phyloP scores from a whole-genome alignment of 2,329 filamentous ascomycete species.

The Fusarium guadeloupense region DNA sequence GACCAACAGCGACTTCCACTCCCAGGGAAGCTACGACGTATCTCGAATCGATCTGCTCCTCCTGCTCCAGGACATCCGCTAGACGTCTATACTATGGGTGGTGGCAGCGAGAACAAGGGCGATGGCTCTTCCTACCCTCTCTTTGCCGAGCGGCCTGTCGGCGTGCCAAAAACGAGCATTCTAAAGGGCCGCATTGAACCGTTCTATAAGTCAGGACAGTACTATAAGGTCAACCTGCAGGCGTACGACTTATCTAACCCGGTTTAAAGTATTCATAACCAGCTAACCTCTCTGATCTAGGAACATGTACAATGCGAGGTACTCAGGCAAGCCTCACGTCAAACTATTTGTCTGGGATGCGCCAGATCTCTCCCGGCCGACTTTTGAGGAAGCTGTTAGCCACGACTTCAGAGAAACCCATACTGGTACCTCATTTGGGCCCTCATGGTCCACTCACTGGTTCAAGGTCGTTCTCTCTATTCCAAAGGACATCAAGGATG shows the following conservation, averaged over 20 bases:
- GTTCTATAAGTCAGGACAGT: constrained; percentile 84
- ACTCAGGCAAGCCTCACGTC: constrained; percentile 77
- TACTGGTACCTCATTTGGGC: constrained; percentile 84
- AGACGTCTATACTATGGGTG: constrained; percentile 59
- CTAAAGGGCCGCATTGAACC: constrained; percentile 84
- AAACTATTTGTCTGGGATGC: constrained; percentile 88
- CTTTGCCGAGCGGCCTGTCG: constrained; percentile 64
- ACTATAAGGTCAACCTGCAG: constrained; percentile 76
- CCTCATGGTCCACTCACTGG: constrained; percentile 98
- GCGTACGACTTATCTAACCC: constrained; percentile 62
- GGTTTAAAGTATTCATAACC: neutral
- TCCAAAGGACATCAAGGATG: constrained; percentile 75
- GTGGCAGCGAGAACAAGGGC: constrained; percentile 56
- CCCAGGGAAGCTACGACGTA: constrained; percentile 42
- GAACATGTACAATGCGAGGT: constrained; percentile 52
- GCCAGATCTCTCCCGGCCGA: constrained; percentile 79
- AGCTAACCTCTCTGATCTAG: constrained; percentile 38
- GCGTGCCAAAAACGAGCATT: constrained; percentile 84
- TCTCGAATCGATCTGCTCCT: constrained; percentile 52
- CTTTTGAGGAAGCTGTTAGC: constrained; percentile 82
- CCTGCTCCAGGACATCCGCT: constrained; percentile 45
- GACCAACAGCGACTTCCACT: constrained; percentile 27
- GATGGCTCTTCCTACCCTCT: constrained; percentile 60
- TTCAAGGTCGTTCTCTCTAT: constrained; percentile 85
- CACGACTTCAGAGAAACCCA: constrained; percentile 79